A percentile compares a stretch with the other conserved stretches of the same genome.
Evolutionary conservation across 1,139 yeast species (phyloP).

Genomic region (Yamadazyma dendronema): DNA sequence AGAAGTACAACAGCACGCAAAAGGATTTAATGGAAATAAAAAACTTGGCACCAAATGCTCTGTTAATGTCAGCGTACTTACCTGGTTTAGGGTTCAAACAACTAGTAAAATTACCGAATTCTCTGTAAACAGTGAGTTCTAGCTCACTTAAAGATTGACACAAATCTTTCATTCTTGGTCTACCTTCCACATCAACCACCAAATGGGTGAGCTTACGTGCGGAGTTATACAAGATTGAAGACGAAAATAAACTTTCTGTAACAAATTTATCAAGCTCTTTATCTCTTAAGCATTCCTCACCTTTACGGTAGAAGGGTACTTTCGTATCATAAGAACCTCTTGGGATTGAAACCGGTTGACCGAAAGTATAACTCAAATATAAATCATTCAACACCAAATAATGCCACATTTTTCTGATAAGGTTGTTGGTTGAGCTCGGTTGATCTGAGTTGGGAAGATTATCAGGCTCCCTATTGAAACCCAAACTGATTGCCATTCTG

Average conservation of each 20-base stretch:
- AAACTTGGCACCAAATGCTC: conserved; percentile 26
- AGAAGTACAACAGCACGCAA: conserved; percentile 34
- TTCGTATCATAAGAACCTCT: conserved; percentile 26
- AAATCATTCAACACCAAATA: conserved; percentile 32
- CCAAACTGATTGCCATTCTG: conserved; percentile 45
- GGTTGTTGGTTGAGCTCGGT: conserved; percentile 28
- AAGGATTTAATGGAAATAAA: conserved; percentile 32
- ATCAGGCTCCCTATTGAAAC: conserved; percentile 45
- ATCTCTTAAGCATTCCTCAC: conserved; percentile 23
- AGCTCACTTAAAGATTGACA: conserved; percentile 20
- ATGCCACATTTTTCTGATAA: conserved; percentile 57
- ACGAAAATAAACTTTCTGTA: conserved; percentile 15
- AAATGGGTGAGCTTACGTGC: conserved; percentile 15
- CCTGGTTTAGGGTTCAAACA: conserved; percentile 21
- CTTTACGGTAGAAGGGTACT: conserved; percentile 24
- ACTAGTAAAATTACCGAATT: conserved; percentile 22
- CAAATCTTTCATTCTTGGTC: conserved; percentile 23
- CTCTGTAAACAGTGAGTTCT: conserved; percentile 18
- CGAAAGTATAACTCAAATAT: conserved; percentile 27
- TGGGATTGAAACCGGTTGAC: conserved; percentile 25
- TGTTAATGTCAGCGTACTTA: conserved; percentile 17
- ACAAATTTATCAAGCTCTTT: conserved; percentile 22
- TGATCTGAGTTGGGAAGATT: conserved; percentile 17
- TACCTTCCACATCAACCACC: conserved; percentile 23
- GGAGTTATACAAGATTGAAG: conserved; percentile 6